Evolutionary conservation across 2,329 filamentous ascomycete species (phyloP).

Genomic region (Xylaria multiplex): DNA sequence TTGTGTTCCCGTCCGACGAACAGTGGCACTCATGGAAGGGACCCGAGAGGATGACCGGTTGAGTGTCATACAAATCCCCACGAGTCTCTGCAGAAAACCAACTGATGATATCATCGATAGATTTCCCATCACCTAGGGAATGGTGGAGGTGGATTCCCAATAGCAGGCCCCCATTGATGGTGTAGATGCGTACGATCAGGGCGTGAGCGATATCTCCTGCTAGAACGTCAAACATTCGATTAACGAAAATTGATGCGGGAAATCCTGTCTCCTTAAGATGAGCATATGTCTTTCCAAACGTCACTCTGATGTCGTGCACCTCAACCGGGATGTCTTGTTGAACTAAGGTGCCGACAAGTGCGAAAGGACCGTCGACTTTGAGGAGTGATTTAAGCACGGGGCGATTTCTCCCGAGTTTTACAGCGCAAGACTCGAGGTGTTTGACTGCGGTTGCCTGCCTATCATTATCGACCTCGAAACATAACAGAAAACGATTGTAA

Average conservation of each 20-base stretch:
- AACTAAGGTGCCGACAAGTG: not conserved
- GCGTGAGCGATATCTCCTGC: not conserved
- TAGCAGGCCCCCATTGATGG: conserved; percentile 19
- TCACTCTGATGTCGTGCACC: conserved; percentile 5
- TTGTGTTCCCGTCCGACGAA: not conserved
- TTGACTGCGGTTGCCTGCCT: not conserved
- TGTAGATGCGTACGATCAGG: conserved; percentile 25
- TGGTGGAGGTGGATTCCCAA: conserved; percentile 28
- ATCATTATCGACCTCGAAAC: conserved; percentile 19
- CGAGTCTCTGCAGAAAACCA: conserved; percentile 26
- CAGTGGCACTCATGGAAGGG: conserved; percentile 9
- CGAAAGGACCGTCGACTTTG: conserved; percentile 15
- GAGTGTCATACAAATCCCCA: conserved; percentile 8
- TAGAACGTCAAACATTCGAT: conserved; percentile 8
- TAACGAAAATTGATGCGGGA: conserved; percentile 15
- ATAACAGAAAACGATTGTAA: conserved; percentile 26
- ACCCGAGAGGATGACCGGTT: conserved; percentile 1
- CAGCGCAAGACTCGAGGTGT: conserved; percentile 9
- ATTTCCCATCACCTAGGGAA: conserved; percentile 19
- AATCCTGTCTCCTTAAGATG: conserved; percentile 16
- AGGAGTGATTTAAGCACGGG: conserved; percentile 23
- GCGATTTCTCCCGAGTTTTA: conserved; percentile 1
- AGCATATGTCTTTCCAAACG: conserved; percentile 11
- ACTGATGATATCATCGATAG: conserved; percentile 12
- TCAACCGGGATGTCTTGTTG: conserved; percentile 16